phyloP scores from a whole-genome alignment of 352 stramenopile genomes.

The Halophytophthora polymorphica region DNA sequence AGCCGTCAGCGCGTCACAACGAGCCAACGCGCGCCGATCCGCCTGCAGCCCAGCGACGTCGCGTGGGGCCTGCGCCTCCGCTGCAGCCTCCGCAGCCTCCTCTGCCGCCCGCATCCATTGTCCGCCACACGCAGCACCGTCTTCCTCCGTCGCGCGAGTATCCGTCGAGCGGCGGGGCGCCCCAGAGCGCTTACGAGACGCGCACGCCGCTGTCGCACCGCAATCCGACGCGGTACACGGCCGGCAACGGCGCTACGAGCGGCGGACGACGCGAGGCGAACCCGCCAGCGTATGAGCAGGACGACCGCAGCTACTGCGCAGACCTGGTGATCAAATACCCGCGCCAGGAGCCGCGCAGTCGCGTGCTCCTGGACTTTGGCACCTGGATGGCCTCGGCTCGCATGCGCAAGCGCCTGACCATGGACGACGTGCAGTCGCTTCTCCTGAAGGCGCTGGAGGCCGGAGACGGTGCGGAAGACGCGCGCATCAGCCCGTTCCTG shows the following conservation, averaged over 20 bases:
- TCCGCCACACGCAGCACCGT: slow-evolving; percentile 15
- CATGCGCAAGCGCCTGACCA: slow-evolving; percentile 41
- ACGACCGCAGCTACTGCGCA: slow-evolving; percentile 48
- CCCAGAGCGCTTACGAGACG: slow-evolving; percentile 11
- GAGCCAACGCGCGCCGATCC: neutral
- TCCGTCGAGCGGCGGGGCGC: neutral
- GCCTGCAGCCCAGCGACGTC: neutral
- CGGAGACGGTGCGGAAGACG: slow-evolving; percentile 12
- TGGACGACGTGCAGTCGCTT: slow-evolving; percentile 63
- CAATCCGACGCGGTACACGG: slow-evolving; percentile 12
- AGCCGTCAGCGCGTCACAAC: slow-evolving; percentile 4
- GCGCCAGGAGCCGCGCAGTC: slow-evolving; percentile 52
- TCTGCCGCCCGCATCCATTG: slow-evolving; percentile 7
- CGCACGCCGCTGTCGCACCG: slow-evolving; percentile 16
- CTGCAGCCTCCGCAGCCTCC: neutral
- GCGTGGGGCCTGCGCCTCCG: neutral
- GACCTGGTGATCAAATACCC: slow-evolving; percentile 69
- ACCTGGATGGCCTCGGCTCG: slow-evolving; percentile 59
- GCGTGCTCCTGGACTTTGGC: slow-evolving; percentile 71
- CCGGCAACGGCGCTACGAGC: slow-evolving; percentile 7
- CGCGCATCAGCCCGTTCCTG: slow-evolving; percentile 47
- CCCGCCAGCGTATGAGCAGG: slow-evolving; percentile 17
- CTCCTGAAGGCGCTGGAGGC: slow-evolving; percentile 44
- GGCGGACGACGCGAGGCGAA: slow-evolving; percentile 11
- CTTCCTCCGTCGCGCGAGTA: slow-evolving; percentile 12